phyloP scores from a whole-genome alignment of 1,139 yeast species.

The Magnusiomyces magnusii region DNA sequence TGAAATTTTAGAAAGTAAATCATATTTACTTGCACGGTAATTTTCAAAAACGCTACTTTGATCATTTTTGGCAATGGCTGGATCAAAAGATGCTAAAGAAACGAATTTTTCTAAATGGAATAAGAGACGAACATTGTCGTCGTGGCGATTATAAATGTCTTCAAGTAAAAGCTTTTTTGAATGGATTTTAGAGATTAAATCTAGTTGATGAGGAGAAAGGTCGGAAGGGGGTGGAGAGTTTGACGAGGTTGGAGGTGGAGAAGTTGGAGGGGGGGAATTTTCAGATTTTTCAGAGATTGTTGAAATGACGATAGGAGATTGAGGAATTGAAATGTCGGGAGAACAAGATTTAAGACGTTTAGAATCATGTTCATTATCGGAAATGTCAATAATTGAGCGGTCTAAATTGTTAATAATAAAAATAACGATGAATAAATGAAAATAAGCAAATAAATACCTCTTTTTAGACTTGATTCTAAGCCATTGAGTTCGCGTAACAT shows the following conservation, averaged over 20 bases:
- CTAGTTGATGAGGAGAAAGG: not conserved
- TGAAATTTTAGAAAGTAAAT: slow-evolving; percentile 35
- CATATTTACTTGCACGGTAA: slow-evolving; percentile 27
- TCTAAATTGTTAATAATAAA: not conserved
- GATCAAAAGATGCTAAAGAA: slow-evolving; percentile 55
- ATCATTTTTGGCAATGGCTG: slow-evolving; percentile 43
- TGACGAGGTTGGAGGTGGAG: not conserved
- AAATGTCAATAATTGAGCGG: not conserved
- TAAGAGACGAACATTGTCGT: slow-evolving; percentile 41
- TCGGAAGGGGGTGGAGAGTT: not conserved
- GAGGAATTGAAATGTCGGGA: too few relatives aligned
- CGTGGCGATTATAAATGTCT: slow-evolving; percentile 41
- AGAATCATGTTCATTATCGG: not conserved
- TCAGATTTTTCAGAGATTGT: too few relatives aligned
- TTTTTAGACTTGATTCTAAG: not conserved
- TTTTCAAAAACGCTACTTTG: slow-evolving; percentile 34
- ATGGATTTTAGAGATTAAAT: slow-evolving; percentile 6
- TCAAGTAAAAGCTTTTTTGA: slow-evolving; percentile 17
- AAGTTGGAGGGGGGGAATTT: too few relatives aligned
- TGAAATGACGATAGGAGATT: too few relatives aligned
- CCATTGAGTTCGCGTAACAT: not conserved
- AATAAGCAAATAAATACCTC: not conserved
- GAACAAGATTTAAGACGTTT: too few relatives aligned
- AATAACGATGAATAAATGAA: not conserved
- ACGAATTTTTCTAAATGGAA: slow-evolving; percentile 54